Evolutionary conservation across 2,329 filamentous ascomycete species (phyloP).

Genomic region (Trematosphaeria pertusa): DNA sequence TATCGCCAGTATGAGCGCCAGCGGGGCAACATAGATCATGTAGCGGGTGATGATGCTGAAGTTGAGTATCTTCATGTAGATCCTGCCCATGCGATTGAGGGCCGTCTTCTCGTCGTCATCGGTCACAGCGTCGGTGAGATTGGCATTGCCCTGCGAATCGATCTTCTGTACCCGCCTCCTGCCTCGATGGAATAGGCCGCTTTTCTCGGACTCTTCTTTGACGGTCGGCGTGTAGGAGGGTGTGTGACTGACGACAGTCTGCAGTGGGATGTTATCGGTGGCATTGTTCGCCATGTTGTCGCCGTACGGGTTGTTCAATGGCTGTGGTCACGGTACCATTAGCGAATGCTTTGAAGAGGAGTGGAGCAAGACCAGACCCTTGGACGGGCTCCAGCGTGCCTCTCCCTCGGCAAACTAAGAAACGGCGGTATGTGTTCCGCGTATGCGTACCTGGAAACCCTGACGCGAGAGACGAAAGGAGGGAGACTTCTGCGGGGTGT

Average conservation of each 20-base stretch:
- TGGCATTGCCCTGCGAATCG: conserved; percentile 39
- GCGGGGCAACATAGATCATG: conserved; percentile 66
- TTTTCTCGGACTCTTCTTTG: conserved; percentile 46
- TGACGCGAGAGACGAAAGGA: conserved; percentile 37
- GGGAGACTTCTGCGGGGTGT: conserved; percentile 22
- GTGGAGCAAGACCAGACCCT: conserved; percentile 42
- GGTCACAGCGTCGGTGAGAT: conserved; percentile 34
- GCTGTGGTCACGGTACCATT: too few relatives aligned
- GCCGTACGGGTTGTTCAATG: conserved; percentile 31
- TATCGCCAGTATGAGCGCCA: conserved; percentile 65
- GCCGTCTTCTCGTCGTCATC: conserved; percentile 60
- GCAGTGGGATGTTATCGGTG: conserved; percentile 66
- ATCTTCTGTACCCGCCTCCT: conserved; percentile 32
- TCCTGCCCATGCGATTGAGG: conserved; percentile 64
- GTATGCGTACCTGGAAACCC: too few relatives aligned
- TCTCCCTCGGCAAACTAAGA: too few relatives aligned
- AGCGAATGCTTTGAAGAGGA: too few relatives aligned
- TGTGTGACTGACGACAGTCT: conserved; percentile 59
- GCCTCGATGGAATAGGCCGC: conserved; percentile 47
- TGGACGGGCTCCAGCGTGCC: too few relatives aligned
- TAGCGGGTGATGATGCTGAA: conserved; percentile 70
- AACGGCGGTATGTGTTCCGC: too few relatives aligned
- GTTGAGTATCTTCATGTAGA: conserved; percentile 67
- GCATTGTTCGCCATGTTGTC: conserved; percentile 56
- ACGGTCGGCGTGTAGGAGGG: conserved; percentile 43